Evolutionary conservation across 2,329 filamentous ascomycete species (phyloP).

Genomic region (Thyridium curvatum): DNA sequence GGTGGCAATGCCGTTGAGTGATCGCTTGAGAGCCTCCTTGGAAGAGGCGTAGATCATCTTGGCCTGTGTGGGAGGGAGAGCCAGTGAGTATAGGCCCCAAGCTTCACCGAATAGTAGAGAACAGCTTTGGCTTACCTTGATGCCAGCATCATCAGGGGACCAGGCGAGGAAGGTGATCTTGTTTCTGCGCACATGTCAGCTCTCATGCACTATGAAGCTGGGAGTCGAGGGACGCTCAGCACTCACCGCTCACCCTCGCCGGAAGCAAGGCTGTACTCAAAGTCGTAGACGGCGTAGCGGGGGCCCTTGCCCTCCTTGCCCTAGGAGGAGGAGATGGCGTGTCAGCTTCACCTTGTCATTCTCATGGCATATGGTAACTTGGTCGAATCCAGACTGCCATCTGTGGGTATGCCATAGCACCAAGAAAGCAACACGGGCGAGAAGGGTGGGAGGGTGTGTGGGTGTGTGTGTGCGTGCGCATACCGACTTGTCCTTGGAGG

Average conservation of each 20-base stretch:
- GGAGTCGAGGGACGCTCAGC: not conserved
- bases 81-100: not conserved
- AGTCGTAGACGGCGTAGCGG: conserved; percentile 81
- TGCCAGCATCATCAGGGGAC: conserved; percentile 73
- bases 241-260: conserved; percentile 67
- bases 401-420: too few species aligned
- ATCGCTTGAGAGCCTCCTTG: conserved; percentile 78
- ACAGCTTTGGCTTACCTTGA: conserved; percentile 50
- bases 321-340: conserved; percentile 24
- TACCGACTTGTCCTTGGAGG: conserved; percentile 65
- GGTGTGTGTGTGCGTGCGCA: too few species aligned
- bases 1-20: conserved; percentile 66
- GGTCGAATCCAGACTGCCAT: too few species aligned
- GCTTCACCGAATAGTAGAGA: conserved; percentile 2
- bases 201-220: conserved; percentile 12
- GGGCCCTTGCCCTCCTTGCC: conserved; percentile 57
- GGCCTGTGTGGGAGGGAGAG: conserved; percentile 40
- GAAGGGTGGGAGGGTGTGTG: too few species aligned
- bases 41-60: conserved; percentile 90
- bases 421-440: too few species aligned
- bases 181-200: conserved; percentile 41
- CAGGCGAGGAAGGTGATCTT: conserved; percentile 76
- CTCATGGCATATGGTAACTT: too few species aligned
- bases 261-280: conserved; percentile 66
- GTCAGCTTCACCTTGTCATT: not conserved